Conservation (phyloP, 306 rosid genomes). For the Neltuma alba region DNA sequence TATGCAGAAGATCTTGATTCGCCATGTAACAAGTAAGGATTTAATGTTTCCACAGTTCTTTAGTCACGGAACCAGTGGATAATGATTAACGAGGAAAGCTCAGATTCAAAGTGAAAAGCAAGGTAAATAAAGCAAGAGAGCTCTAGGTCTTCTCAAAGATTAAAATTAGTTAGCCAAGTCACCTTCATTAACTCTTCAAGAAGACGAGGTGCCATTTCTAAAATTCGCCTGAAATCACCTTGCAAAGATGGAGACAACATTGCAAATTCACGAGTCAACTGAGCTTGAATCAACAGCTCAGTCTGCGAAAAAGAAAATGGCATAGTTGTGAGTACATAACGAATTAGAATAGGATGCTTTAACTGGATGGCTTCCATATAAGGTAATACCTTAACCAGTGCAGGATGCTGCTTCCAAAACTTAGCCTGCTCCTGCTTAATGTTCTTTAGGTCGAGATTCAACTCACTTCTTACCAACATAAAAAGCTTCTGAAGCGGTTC, state of each 20-base stretch:
- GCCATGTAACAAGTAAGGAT: constrained; percentile 1
- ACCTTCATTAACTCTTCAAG: constrained; percentile 99
- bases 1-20: constrained; percentile 1
- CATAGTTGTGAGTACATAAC: constrained; percentile 36
- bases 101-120: constrained; percentile 21
- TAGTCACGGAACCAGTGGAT: background rate
- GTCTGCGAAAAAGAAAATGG: constrained; percentile 61
- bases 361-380: constrained; percentile 16
- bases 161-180: constrained; percentile 37
- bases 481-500: constrained; percentile 97
- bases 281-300: constrained; percentile 95
- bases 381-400: constrained; percentile 81
- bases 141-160: constrained; percentile 22
- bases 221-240: constrained; percentile 78
- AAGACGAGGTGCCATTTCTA: constrained; percentile 94
- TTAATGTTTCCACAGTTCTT: constrained; percentile 6
- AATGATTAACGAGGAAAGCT: background rate
- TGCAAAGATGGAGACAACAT: constrained; percentile 76
- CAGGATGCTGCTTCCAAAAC: constrained; percentile 99
- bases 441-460: constrained; percentile 97
- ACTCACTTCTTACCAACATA: constrained; percentile 94
- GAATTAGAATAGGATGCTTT: constrained; percentile 31
- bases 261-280: constrained; percentile 79
- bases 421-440: constrained; percentile 98
- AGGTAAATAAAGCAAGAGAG: constrained; percentile 19